Conservation (phyloP, 305 asterid genomes). For the Nicotiana rustica region DNA sequence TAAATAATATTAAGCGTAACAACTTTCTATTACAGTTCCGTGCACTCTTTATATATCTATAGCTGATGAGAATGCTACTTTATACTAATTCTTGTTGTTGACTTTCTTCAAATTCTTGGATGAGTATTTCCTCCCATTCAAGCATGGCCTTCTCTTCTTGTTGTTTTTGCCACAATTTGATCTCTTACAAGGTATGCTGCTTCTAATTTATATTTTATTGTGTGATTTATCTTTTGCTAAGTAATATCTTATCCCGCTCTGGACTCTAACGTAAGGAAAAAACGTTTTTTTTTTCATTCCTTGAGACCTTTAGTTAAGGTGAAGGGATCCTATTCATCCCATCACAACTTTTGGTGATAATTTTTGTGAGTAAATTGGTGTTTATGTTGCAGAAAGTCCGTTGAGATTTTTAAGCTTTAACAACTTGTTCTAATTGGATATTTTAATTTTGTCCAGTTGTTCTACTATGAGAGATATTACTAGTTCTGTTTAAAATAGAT, state of each 20-base stretch:
- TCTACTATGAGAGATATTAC: constrained; percentile 8
- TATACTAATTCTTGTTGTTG: not conserved
- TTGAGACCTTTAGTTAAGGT: not conserved
- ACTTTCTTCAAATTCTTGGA: not conserved
- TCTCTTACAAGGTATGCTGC: not conserved
- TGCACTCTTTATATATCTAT: constrained; percentile 8
- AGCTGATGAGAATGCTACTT: not conserved
- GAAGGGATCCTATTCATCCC: not conserved
- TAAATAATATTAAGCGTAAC: not conserved
- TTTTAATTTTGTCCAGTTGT: not conserved
- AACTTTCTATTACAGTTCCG: not conserved
- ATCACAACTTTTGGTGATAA: not conserved
- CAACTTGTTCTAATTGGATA: no score
- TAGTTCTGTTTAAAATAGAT: not conserved
- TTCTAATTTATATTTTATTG: not conserved
- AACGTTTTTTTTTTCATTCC: no score
- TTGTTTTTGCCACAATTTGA: not conserved
- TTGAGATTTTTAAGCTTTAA: no score
- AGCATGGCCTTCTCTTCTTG: constrained; percentile 9
- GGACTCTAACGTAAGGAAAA: no score
- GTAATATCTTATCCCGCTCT: no score
- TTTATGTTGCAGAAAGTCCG: no score
- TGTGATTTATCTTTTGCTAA: not conserved
- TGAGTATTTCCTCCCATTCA: not conserved
- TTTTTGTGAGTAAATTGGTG: not conserved